These are phyloP conservation scores for Cryptococcus jaspeensis DNA, from an alignment of 1,284 basidiomycete genomes.

Conservation along the genomic window DNA sequence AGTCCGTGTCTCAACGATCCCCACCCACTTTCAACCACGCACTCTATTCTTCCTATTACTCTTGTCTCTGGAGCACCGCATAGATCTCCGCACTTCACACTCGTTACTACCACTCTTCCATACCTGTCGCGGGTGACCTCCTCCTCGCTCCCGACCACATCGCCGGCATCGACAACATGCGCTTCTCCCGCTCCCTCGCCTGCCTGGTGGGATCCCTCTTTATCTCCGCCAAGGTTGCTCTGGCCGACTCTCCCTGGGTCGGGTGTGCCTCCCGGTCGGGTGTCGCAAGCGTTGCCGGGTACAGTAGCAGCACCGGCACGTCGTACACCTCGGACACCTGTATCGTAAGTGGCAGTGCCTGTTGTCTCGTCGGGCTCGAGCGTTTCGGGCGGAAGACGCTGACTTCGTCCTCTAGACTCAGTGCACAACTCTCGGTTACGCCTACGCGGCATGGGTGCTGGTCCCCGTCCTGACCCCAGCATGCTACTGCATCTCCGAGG, in stretches of 20 bases:
- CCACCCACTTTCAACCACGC: no score
- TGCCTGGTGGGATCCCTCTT: neutral
- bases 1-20: no score
- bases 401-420: neutral
- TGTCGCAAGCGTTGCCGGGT: neutral
- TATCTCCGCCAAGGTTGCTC: no score
- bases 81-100: no score
- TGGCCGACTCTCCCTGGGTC: neutral
- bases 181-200: no score
- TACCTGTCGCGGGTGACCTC: no score
- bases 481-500: conserved; percentile 6
- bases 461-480: neutral
- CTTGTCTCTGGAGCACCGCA: no score
- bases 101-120: no score
- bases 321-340: neutral
- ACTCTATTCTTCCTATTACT: no score
- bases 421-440: neutral
- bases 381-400: no score
- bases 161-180: no score
- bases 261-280: neutral
- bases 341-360: neutral
- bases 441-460: neutral
- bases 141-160: no score
- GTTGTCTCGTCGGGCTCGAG: neutral
- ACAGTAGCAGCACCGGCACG: neutral